A percentile compares a stretch with the other conserved stretches of the same genome.
These are phyloP conservation scores for Colletotrichum chrysophilum DNA, from an alignment of 2,329 filamentous ascomycete species.

Conservation along the genomic window DNA sequence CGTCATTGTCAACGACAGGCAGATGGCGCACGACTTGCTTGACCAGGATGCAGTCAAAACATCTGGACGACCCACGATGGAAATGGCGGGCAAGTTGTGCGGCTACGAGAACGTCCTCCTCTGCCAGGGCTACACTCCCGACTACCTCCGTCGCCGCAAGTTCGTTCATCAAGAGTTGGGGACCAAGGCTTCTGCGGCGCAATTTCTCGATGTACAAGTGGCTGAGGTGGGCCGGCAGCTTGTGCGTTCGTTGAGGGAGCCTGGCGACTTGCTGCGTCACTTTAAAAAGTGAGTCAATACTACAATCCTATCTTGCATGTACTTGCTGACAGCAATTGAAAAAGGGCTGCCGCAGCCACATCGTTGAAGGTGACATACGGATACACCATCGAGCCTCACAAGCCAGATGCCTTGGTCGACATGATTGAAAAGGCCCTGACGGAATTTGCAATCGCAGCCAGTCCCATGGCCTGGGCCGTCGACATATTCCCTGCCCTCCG, in stretches of 20 bases:
- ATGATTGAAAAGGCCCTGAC: constrained; percentile 33
- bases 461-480: constrained; percentile 36
- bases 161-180: constrained; percentile 31
- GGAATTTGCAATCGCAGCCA: constrained; percentile 30
- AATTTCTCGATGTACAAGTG: constrained; percentile 20
- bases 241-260: constrained; percentile 5
- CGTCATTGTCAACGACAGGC: constrained; percentile 42
- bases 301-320: accelerated
- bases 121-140: constrained; percentile 26
- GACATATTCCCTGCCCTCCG: constrained; percentile 34
- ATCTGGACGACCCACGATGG: constrained; percentile 31
- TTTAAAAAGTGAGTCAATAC: constrained; percentile 17
- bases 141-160: constrained; percentile 29
- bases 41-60: constrained; percentile 37
- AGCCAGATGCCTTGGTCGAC: constrained; percentile 32
- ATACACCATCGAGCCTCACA: constrained; percentile 32
- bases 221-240: constrained; percentile 12
- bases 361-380: constrained; percentile 14
- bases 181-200: constrained; percentile 25
- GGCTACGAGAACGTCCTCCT: constrained; percentile 28
- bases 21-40: constrained; percentile 40
- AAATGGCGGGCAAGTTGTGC: constrained; percentile 31
- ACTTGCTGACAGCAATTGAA: neutral
- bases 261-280: constrained; percentile 8
- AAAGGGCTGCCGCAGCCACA: neutral